phyloP scores from a whole-genome alignment of 257 asterid genomes.

The Ocimum tenuiflorum region DNA sequence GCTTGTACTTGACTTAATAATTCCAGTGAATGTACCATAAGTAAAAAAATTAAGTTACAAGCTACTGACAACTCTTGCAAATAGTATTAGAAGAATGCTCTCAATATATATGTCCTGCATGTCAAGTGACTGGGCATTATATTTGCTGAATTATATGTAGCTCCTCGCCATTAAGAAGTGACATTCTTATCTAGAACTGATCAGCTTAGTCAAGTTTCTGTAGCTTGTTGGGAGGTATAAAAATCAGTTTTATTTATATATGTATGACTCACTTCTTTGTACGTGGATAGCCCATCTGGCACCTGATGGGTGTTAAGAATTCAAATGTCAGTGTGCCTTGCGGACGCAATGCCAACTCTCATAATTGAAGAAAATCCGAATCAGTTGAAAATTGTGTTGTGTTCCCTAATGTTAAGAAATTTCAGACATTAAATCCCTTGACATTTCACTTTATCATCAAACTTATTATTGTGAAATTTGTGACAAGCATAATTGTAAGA shows the following conservation, averaged over 20 bases:
- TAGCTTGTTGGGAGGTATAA: neutral
- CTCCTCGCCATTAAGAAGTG: neutral
- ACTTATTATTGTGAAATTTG: too few relatives aligned
- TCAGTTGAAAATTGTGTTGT: neutral
- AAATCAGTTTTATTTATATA: neutral
- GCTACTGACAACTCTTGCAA: neutral
- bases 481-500: too few relatives aligned
- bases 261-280: neutral
- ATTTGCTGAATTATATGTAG: slow-evolving; percentile 1
- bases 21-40: neutral
- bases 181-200: neutral
- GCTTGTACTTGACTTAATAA: neutral
- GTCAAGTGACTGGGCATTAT: neutral
- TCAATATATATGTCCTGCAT: neutral
- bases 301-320: neutral
- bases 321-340: neutral
- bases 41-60: neutral
- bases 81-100: neutral
- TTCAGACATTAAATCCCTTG: neutral
- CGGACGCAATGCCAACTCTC: neutral
- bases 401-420: neutral
- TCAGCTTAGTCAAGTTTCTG: neutral
- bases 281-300: neutral
- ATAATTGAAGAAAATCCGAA: neutral
- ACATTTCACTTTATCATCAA: neutral